phyloP scores from a whole-genome alignment of 345 rosid genomes.

The Cardiospermum halicacabum region DNA sequence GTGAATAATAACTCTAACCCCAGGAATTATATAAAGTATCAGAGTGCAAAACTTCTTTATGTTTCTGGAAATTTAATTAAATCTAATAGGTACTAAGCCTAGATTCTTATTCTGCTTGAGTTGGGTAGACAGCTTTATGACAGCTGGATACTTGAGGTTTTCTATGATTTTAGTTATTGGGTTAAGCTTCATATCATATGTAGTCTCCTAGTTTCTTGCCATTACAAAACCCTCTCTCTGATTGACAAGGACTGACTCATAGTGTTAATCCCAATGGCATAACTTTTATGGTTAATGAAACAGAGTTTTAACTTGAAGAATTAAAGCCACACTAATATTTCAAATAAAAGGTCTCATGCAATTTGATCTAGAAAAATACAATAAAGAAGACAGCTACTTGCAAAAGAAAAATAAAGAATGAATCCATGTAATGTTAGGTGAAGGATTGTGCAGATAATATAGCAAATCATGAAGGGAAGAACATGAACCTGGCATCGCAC shows the following conservation, averaged over 20 bases:
- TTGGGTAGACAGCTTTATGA: neutral
- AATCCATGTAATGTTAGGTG: neutral
- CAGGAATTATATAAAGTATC: neutral
- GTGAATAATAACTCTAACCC: no score
- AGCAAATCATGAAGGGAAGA: neutral
- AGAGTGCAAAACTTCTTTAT: neutral
- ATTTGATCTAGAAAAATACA: conserved; percentile 4
- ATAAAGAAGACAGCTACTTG: neutral
- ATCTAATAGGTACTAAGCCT: neutral
- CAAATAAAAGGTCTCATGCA: neutral
- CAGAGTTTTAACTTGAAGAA: neutral
- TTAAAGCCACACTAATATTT: neutral
- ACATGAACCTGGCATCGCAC: conserved; percentile 83
- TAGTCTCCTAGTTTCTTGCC: neutral
- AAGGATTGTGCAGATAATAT: conserved; percentile 4
- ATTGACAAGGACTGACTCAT: neutral
- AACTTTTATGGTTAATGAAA: neutral
- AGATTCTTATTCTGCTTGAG: neutral
- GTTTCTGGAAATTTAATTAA: neutral
- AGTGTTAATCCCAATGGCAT: neutral
- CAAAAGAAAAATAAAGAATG: neutral
- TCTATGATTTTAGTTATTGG: neutral
- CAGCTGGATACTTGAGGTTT: neutral
- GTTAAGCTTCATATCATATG: neutral
- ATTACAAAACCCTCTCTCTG: neutral